Evolutionary conservation across 257 asterid species (phyloP), one percentile per base, ranked within the genome.

Genomic region (Primulina huaijiensis): DNA sequence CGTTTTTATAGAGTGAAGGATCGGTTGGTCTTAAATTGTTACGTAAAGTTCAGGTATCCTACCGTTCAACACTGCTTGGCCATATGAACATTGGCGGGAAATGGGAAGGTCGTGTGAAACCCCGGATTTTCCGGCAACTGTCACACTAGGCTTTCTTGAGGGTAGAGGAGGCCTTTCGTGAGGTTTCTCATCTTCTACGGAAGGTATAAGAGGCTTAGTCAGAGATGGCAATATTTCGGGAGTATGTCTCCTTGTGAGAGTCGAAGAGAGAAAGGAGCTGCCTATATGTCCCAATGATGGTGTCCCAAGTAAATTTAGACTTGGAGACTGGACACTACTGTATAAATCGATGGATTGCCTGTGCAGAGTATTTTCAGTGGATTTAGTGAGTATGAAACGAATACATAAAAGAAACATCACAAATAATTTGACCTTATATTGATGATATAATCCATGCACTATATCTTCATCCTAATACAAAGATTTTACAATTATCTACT

Each of bases 341-440:
- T 87, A 94, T 63, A 94, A 75, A 81, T 94, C 97, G 11, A 94
- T 91, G 19, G 97, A 94, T 74, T 89, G 96, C 89, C 99, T 89
- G 88, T 37, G 69, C 79, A 72, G 72, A 68, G 64, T 37, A 72
- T 75, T 65, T 33, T 25, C 60, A 43, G 62, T 69, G 69, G 62
- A 56, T 33, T 79, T 56, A 73, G 68, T 38, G 55, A 34, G 4
- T 9, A 10, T 50, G 33, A 71, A 61, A 30, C 14, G 31, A 29
- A 66, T 34, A 52, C 37, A 53, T 65, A 62, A 72, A 43, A 27
- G 33, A 62, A 31, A 46, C 11, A 60, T 74, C 14, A 50, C 29
- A 38, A 25, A 29, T 0, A 4, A 62, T 35, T 16, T 37, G 33
- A 74, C 3, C 55, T 52, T 60, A 11, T 6, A 43, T 60, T 4